Evolutionary conservation across 306 rosid species (phyloP).

Genomic region (Cicer bijugum): DNA sequence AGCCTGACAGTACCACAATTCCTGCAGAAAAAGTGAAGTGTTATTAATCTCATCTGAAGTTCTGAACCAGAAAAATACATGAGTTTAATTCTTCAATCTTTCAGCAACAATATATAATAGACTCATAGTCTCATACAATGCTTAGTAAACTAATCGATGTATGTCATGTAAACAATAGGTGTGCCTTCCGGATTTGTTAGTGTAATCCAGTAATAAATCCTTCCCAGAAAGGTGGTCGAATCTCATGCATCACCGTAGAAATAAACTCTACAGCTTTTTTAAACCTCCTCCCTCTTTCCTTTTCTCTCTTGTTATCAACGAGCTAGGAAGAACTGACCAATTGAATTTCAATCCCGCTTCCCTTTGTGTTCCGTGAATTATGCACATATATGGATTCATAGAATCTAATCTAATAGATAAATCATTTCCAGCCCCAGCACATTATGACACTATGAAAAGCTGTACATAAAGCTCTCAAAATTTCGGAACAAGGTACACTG

Average conservation of each 20-base stretch:
- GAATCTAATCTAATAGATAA: not conserved
- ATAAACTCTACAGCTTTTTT: not conserved
- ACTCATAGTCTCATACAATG: not conserved
- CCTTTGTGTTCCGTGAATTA: not conserved
- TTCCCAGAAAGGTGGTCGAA: constrained; percentile 2
- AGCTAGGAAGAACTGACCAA: not conserved
- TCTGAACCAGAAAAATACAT: constrained; percentile 19
- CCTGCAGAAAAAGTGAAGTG: constrained; percentile 34
- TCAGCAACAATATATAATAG: not conserved
- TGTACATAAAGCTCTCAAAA: constrained; percentile 15
- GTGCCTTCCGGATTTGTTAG: constrained; percentile 15
- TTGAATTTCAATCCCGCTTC: constrained; percentile 17
- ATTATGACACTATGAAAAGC: not conserved
- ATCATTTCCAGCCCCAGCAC: constrained; percentile 10
- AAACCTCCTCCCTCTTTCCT: not conserved
- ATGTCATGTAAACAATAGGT: constrained; percentile 2
- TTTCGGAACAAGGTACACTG: not conserved
- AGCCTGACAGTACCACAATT: constrained; percentile 54
- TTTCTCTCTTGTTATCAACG: not conserved
- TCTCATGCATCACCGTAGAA: not conserved
- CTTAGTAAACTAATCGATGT: constrained; percentile 6
- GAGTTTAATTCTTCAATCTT: not conserved
- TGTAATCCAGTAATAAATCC: constrained; percentile 8
- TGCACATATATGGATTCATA: constrained; percentile 28
- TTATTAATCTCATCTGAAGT: constrained; percentile 4